Base-by-base conservation (phyloP, 2,329 filamentous ascomycete species). In the Alternaria tenuissima region DNA sequence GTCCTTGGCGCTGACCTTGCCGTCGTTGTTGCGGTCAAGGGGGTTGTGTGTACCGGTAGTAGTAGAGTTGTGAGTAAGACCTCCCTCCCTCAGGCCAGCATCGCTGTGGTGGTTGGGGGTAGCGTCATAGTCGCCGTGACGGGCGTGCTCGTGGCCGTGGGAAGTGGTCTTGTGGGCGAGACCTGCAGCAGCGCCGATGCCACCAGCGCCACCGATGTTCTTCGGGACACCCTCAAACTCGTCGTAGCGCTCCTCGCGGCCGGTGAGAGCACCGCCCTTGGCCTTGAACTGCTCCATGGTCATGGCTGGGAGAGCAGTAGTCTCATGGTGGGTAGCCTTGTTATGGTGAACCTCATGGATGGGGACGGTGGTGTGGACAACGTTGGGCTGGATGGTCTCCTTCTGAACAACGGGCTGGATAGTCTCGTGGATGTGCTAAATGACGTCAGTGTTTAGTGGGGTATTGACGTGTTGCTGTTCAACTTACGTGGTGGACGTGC, bases 321-420 rank as follows among this genome's bases (percentile, higher is more conserved):
- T 84, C 43, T 84, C 82, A 72, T 93, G 90, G 73, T 91, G 87
- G 60, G 90, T 84, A 1, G 89, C 82, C 14, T 85, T 82, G 52
- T 89, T 87, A 69, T 91, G 88, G 72, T 92, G 90, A 2, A 86
- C 85, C 79, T 93, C 90, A 65, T 92, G 90, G 42, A 93, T 84
- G 0, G 90, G 90, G 0, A 90, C 82, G 1, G 88, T 91, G 24
- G 88, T 92, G 81, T 93, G 91, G 1, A 91, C 82, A 4, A 92
- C 85, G 16, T 87, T 83, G 2, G 88, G 89, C 64, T 90, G 86
- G 28, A 92, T 81, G 1, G 85, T 87, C 66, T 92, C 88, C 66
- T 91, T 91, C 52, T 92, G 83, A 36, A 93, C 81, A 0, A 92
- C 84, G 0, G 90, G 90, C 74, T 92, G 89, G 48, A 92, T 85